Base-by-base conservation (phyloP, 306 rosid genomes). In the Prunus campanulata region DNA sequence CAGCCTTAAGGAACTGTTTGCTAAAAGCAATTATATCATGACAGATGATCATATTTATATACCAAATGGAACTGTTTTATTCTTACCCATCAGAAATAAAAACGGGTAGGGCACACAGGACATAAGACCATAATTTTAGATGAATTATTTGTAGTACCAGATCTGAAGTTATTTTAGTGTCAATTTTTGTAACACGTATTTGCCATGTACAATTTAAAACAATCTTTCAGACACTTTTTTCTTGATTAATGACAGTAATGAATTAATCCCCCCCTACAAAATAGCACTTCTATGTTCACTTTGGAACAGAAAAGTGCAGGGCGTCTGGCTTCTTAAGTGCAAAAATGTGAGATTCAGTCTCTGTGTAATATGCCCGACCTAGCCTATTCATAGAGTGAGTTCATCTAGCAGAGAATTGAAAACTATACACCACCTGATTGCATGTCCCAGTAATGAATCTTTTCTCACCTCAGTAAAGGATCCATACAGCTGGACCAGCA, bases 401-500 rank as follows among this genome's bases (percentile, higher is more conserved):
- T 12, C 19, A 12, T 61, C 10, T 29, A 6, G 46, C 16, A 30
- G 0, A 63, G 46, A 63, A 63, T 35, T 8, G 46, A 29, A 64
- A 64, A 64, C 47, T 29, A 62, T 1, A 62, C 7, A 29, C 6
- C 13, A 30, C 30, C 68, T 30, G 13, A 63, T 63, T 13, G 24
- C 48, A 65, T 16, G 16, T 65, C 49, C 69, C 25, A 19, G 9
- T 35, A 47, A 20, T 18, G 10, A 62, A 68, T 42, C 68, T 18
- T 57, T 15, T 79, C 91, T 88, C 81, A 90, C 90, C 92, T 85
- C 79, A 64, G 77, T 62, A 79, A 82, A 79, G 79, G 82, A 86
- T 85, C 89, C 79, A 74, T 75, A 72, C 76, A 81, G 96, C 96
- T 85, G 91, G 93, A 86, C 91, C 89, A 72, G 82, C 79, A 78